Base-by-base conservation (phyloP, 148 eudicot genomes). In the Persicaria tinctoria region DNA sequence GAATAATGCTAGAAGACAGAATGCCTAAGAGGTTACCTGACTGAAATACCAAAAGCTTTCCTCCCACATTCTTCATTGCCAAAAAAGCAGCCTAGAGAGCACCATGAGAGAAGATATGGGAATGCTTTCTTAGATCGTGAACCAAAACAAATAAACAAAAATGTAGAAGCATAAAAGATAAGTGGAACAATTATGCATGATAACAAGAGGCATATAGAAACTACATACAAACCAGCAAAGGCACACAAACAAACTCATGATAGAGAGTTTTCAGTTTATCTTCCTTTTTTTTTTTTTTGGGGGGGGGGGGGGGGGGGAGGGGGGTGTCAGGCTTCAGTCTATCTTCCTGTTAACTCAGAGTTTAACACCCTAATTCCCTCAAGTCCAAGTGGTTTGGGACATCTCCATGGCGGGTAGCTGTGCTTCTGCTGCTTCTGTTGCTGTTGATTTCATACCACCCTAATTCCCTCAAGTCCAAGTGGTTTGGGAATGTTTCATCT, bases 41-140 rank as follows among this genome's bases (percentile, higher is more conserved):
- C 72, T 92, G 98, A 78, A 95, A 95, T 74, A 92, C 98, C 74
- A 92, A 84, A 60, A 95, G 96, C 83, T 92, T 95, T 75, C 98
- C 98, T 72, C 98, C 98, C 51, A 90, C 86, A 76, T 80, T 86
- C 86, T 95, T 90, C 96, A 95, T 89, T 53, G 98, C 98, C 90
- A 95, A 81, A 86, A 82, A 95, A 73, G 93, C 97, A 79, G 93
- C 99, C 97, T 92, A 82, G 74, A 76, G 77, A 72, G 79, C 41
- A 32, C 41, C 41, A 32, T 32, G 41, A 32, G 41, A 32, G 41
- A 32, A 32, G 41, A 32, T 32, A 32, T 32, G 41, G 41, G 41
- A 32, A 10, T 63, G 11, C 68, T 32, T 23, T 63, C 45, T 12
- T 14, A 55, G 60, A 60, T 41, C 66, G 23, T 60, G 6, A 7